Evolutionary conservation across 345 rosid species (phyloP).

Genomic region (Rhodamnia rubescens): DNA sequence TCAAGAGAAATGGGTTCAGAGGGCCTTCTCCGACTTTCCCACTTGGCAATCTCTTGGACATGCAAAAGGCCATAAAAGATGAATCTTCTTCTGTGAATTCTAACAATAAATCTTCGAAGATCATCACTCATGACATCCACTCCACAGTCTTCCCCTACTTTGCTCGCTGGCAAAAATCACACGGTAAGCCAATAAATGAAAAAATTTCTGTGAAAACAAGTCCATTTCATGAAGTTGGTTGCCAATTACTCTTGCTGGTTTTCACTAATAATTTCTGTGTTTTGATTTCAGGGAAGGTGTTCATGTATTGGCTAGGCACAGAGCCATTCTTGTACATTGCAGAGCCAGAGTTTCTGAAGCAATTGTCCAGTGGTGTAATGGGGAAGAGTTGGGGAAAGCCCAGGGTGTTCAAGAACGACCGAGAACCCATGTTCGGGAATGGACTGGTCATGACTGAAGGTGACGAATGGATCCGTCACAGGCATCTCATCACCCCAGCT

Average conservation of each 20-base stretch:
- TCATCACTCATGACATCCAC: slow-evolving; percentile 76
- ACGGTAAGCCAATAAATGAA: slow-evolving; percentile 29
- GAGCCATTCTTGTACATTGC: slow-evolving; percentile 91
- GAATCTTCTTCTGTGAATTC: slow-evolving; percentile 10
- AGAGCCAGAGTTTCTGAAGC: slow-evolving; percentile 80
- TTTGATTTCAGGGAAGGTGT: slow-evolving; percentile 65
- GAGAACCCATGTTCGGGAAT: slow-evolving; percentile 88
- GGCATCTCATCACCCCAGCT: slow-evolving; percentile 87
- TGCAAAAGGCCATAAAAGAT: slow-evolving; percentile 20
- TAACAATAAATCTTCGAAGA: neutral
- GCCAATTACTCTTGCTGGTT: neutral
- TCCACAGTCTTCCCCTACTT: slow-evolving; percentile 71
- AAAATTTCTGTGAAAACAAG: neutral
- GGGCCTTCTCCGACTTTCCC: slow-evolving; percentile 87
- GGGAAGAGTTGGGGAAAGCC: slow-evolving; percentile 99
- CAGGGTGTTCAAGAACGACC: slow-evolving; percentile 64
- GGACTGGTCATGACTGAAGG: slow-evolving; percentile 92
- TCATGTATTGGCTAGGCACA: slow-evolving; percentile 87
- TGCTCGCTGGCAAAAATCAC: slow-evolving; percentile 60
- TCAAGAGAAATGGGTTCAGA: slow-evolving; percentile 45
- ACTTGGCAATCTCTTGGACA: slow-evolving; percentile 61
- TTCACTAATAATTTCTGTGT: neutral
- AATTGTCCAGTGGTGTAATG: slow-evolving; percentile 62
- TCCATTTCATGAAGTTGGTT: neutral
- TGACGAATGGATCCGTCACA: slow-evolving; percentile 88